Percentiles rank a stretch among this genome's conserved stretches.
These are phyloP conservation scores for Phytophthora lateralis DNA, from an alignment of 352 stramenopile genomes.

Conservation along the genomic window DNA sequence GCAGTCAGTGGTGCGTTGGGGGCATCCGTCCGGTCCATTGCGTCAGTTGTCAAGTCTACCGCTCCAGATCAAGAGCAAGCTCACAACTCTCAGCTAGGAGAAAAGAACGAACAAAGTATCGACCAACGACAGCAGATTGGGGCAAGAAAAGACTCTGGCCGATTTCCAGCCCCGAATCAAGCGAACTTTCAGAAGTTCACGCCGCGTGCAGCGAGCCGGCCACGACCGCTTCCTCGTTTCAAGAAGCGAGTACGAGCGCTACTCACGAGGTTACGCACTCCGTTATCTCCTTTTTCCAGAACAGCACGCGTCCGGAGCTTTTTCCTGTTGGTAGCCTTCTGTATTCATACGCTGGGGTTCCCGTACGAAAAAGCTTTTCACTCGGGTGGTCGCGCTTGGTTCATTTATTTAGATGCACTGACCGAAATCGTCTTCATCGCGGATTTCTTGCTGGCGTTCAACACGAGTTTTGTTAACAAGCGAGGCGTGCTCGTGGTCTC, in stretches of 20 bases:
- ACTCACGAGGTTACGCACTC: constrained; percentile 3
- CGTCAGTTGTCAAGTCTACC: constrained; percentile 3
- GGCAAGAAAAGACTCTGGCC: constrained; percentile 12
- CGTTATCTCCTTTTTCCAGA: constrained; percentile 26
- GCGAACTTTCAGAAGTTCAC: constrained; percentile 13
- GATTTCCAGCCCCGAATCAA: constrained; percentile 10
- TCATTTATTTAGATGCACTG: constrained; percentile 10
- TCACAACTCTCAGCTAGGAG: constrained; percentile 3
- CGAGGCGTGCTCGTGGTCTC: constrained; percentile 39
- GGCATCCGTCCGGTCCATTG: constrained; percentile 10
- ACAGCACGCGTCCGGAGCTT: constrained; percentile 29
- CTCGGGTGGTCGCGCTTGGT: not conserved
- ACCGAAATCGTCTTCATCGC: constrained; percentile 41
- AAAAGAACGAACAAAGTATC: constrained; percentile 12
- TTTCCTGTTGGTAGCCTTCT: constrained; percentile 26
- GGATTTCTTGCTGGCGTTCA: constrained; percentile 52
- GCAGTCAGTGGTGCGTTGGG: constrained; percentile 4
- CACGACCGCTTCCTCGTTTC: constrained; percentile 18
- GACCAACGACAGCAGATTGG: not conserved
- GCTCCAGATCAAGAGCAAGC: constrained; percentile 12
- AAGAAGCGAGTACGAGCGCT: constrained; percentile 21
- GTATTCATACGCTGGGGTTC: constrained; percentile 35
- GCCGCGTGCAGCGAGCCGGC: constrained; percentile 15
- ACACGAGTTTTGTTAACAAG: constrained; percentile 50
- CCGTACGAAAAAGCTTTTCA: constrained; percentile 49